Conservation (phyloP, 2,329 filamentous ascomycete species). For the Nemania bipapillata region DNA sequence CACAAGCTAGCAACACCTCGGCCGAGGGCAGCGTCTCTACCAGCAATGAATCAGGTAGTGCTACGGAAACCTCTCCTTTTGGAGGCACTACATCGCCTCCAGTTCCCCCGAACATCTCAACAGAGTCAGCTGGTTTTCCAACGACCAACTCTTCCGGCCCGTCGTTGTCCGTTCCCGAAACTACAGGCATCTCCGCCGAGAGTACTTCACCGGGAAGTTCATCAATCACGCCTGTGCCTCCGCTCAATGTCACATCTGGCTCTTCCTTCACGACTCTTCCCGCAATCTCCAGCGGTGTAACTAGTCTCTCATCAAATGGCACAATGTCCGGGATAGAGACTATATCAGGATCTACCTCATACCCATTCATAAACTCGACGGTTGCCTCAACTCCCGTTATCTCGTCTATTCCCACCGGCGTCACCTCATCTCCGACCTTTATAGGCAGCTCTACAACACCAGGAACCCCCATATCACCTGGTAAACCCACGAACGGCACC, state of each 20-base stretch:
- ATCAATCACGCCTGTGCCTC: background rate
- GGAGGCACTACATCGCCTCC: slow-evolving; percentile 11
- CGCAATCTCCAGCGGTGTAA: background rate
- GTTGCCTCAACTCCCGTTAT: background rate
- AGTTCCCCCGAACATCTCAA: slow-evolving; percentile 11
- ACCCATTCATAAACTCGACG: slow-evolving; percentile 21
- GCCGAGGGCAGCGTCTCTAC: background rate
- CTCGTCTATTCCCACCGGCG: slow-evolving; percentile 1
- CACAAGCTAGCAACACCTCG: background rate
- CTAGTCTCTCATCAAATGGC: background rate
- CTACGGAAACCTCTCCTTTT: slow-evolving; percentile 6
- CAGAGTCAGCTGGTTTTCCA: background rate
- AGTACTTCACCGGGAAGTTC: background rate
- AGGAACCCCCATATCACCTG: background rate
- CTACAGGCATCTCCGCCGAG: background rate
- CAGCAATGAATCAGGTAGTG: slow-evolving; percentile 2
- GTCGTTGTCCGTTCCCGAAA: slow-evolving; percentile 1
- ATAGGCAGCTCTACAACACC: slow-evolving; percentile 10
- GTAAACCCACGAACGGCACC: slow-evolving; percentile 2
- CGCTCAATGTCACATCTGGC: slow-evolving; percentile 11
- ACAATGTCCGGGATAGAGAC: slow-evolving; percentile 9
- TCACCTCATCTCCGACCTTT: background rate
- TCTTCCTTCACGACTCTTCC: background rate
- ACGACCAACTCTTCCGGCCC: slow-evolving; percentile 1
- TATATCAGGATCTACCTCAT: background rate